Percentiles rank a stretch among this genome's conserved stretches.
Evolutionary conservation across 1,284 basidiomycete genomes (phyloP).

Genomic region (Phellopilus nigrolimitatus): DNA sequence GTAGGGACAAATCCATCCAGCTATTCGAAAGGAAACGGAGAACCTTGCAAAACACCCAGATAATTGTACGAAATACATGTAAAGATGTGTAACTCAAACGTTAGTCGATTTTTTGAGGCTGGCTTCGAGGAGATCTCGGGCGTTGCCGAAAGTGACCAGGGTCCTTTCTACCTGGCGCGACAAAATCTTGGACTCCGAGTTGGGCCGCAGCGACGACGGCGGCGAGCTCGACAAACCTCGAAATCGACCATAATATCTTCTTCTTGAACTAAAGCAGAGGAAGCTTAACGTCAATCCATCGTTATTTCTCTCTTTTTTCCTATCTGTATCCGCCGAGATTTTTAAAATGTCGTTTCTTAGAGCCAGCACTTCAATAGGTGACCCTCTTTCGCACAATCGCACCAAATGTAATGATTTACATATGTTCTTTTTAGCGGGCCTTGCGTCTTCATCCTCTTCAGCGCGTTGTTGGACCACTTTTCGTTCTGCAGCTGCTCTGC

Average conservation of each 20-base stretch:
- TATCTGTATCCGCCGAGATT: neutral
- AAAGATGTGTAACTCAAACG: neutral
- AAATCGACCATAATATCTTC: neutral
- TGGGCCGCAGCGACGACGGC: too few relatives aligned
- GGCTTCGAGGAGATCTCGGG: neutral
- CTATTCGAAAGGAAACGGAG: too few relatives aligned
- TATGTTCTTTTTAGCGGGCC: neutral
- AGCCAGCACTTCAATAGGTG: slow-evolving; percentile 14
- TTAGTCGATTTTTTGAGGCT: neutral
- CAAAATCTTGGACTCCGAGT: too few relatives aligned
- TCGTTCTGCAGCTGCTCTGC: slow-evolving; percentile 38
- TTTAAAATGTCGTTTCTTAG: slow-evolving; percentile 15
- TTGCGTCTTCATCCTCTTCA: slow-evolving; percentile 11
- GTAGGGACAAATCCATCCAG: too few relatives aligned
- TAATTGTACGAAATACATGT: neutral
- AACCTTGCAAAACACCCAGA: too few relatives aligned
- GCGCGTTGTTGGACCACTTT: neutral
- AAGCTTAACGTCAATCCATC: neutral
- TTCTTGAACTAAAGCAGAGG: neutral
- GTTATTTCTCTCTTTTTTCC: neutral
- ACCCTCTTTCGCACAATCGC: neutral
- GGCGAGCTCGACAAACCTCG: neutral
- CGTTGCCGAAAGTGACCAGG: neutral
- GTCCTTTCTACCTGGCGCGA: neutral
- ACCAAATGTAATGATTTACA: neutral